Evolutionary conservation across 306 rosid species (phyloP).

Genomic region (Cajanus cajan): DNA sequence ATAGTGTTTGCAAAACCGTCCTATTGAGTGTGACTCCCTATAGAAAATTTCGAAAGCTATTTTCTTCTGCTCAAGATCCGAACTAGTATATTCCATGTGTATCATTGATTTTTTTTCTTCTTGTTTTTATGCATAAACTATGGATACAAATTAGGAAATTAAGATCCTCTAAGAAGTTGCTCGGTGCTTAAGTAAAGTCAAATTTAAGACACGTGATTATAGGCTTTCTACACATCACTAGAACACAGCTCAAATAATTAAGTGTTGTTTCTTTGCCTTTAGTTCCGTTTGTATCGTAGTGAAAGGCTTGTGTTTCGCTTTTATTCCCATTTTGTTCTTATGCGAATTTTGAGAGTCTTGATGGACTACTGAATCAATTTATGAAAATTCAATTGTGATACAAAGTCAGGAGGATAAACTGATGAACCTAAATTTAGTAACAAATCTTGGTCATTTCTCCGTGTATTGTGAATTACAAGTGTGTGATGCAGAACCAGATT

Average conservation of each 20-base stretch:
- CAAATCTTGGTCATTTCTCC: not conserved
- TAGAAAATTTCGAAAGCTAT: not conserved
- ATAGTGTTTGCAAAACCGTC: not conserved
- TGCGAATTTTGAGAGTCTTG: not conserved
- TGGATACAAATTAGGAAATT: not conserved
- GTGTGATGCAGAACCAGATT: not conserved
- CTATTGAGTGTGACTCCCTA: not conserved
- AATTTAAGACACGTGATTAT: not conserved
- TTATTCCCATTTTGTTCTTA: not conserved
- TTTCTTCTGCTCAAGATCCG: not conserved
- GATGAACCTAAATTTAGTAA: not conserved
- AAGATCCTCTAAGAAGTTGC: not conserved
- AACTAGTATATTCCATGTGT: not conserved
- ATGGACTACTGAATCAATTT: not conserved
- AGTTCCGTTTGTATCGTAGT: not conserved
- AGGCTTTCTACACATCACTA: not conserved
- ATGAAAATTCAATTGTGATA: not conserved
- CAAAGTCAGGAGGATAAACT: not conserved
- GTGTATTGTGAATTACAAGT: not conserved
- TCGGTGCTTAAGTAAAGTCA: not conserved
- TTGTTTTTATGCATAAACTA: not conserved
- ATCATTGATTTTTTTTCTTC: not conserved
- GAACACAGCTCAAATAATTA: not conserved
- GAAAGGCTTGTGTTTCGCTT: not conserved
- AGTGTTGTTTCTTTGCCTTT: not conserved